A percentile compares a stretch with the other conserved stretches of the same genome.
phyloP scores from a whole-genome alignment of 129 eudicot genomes.

The Pittosporum tobira region DNA sequence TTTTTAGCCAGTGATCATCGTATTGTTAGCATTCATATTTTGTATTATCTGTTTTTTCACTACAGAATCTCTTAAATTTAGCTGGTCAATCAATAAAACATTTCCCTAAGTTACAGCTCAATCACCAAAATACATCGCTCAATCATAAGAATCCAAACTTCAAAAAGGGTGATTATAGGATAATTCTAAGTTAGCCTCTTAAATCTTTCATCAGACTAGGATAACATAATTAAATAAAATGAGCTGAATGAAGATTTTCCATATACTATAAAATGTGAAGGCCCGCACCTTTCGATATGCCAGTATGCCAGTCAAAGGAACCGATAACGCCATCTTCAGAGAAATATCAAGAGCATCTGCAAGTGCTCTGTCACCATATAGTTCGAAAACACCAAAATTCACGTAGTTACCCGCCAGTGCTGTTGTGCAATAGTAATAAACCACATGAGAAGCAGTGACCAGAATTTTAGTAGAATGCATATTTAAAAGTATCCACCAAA shows the following conservation, averaged over 20 bases:
- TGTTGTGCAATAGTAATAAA: slow-evolving; percentile 1
- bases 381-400: slow-evolving; percentile 31
- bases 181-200: not conserved
- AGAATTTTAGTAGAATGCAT: not conserved
- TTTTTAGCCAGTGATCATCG: too few species aligned
- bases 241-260: not conserved
- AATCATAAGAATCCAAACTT: too few species aligned
- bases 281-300: slow-evolving; percentile 80
- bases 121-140: too few species aligned
- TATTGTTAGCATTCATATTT: too few species aligned
- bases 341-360: slow-evolving; percentile 91
- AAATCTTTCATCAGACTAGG: not conserved
- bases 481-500: not conserved
- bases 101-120: too few species aligned
- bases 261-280: not conserved
- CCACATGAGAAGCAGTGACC: slow-evolving; percentile 2
- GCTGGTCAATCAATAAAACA: too few species aligned
- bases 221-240: too few species aligned
- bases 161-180: not conserved
- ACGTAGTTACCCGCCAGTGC: slow-evolving; percentile 28
- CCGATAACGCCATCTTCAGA: slow-evolving; percentile 80
- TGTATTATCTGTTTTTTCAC: too few species aligned
- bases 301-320: slow-evolving; percentile 81
- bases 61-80: too few species aligned
- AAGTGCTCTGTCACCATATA: slow-evolving; percentile 94